These are phyloP conservation scores for Pichia sp. DNA, from an alignment of 1,139 yeast species.

Conservation along the genomic window DNA sequence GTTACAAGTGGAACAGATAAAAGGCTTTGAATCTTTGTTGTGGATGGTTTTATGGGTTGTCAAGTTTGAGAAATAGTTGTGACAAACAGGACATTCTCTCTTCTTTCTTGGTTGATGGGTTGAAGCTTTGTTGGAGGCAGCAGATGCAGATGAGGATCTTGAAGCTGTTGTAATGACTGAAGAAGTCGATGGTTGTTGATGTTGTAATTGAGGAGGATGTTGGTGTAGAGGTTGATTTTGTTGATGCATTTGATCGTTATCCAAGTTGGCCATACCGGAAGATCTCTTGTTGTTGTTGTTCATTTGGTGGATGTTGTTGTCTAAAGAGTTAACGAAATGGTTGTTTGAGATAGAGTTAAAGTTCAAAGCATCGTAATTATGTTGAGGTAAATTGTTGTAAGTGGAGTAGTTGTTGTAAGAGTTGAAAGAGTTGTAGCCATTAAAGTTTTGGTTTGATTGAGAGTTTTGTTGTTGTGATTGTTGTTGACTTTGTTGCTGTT, in stretches of 20 bases:
- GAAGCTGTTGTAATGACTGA: neutral
- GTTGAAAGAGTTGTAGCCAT: slow-evolving; percentile 4
- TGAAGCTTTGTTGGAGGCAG: neutral
- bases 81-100: slow-evolving; percentile 84
- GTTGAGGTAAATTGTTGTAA: slow-evolving; percentile 2
- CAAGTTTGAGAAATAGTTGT: slow-evolving; percentile 70
- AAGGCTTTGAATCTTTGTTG: slow-evolving; percentile 73
- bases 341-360: slow-evolving; percentile 1
- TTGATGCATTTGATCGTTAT: neutral
- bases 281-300: neutral
- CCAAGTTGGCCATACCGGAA: neutral
- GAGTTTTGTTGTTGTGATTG: slow-evolving; percentile 11
- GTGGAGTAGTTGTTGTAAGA: slow-evolving; percentile 3
- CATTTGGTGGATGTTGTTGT: neutral
- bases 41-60: slow-evolving; percentile 89
- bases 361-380: slow-evolving; percentile 1
- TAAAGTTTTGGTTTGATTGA: slow-evolving; percentile 5
- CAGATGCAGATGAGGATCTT: neutral
- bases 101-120: slow-evolving; percentile 46
- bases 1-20: slow-evolving; percentile 70
- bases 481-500: slow-evolving; percentile 5
- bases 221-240: neutral
- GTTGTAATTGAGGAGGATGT: no score
- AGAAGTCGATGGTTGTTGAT: neutral
- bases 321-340: neutral